Evolutionary conservation across 2,329 filamentous ascomycete genomes (phyloP), one percentile per base, ranked within the genome.

Genomic region (Apiospora arundinis): DNA sequence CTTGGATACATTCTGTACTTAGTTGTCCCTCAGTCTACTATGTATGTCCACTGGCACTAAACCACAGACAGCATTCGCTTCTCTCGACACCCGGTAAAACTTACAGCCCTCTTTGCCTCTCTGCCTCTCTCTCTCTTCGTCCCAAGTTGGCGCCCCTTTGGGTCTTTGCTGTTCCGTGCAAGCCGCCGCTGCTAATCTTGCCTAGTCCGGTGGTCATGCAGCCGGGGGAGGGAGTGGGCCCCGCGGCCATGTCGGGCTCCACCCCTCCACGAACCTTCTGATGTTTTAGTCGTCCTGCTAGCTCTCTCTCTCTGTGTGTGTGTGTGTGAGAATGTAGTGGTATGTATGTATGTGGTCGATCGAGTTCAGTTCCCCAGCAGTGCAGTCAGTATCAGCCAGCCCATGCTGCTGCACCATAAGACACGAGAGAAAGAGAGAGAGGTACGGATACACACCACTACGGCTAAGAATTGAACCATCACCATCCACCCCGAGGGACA

Each of bases 211-310:
- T 18, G 56, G 56, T 63, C 56, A 63, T 63, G 56, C 56, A 63
- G 56, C 56, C 32, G 56, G 56, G 21, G 18, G 56, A 28, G 52
- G 18, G 56, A 21, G 56, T 63, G 56, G 56, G 18, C 56, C 32
- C 32, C 32, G n/a, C 56, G 56, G 56, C 52, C 52, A 60, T 18
- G 18, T 28, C 6, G 32, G 25, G 18, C 52, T 63, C 56, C 56
- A 63, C 56, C 56, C 56, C 56, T 63, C 56, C 56, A 63, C 56
- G 56, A 63, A 63, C 56, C 56, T 63, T 63, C 56, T 63, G 56
- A 63, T 63, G 28, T 63, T 7, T 37, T n/a, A n/a, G n/a, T n/a
- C n/a, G 56, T 40, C 56, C 56, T n/a, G 56, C 56, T 37, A 63
- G 32, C 52, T 18, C 11, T 16, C 28, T 60, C n/a, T n/a, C n/a